Evolutionary conservation across 345 rosid genomes (phyloP), one percentile per base, ranked within the genome.

Genomic region (Geranium brycei): DNA sequence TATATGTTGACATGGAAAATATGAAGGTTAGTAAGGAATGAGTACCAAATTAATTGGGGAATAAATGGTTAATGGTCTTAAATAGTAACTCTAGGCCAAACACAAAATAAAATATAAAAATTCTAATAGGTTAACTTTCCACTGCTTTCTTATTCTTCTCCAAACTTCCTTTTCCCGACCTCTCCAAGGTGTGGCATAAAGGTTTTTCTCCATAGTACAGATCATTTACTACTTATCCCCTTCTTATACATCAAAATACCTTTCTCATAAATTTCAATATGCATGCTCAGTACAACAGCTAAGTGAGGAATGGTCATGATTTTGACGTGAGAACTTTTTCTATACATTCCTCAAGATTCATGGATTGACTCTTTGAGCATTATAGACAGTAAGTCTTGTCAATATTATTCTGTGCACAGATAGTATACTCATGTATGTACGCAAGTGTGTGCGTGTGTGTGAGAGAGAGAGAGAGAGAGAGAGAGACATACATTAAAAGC

Each of bases 401-500:
- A 19, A n/a, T 30, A 66, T 18, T 17, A 62, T 41, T 40, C 17
- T 5, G 18, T 23, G 53, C 19, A 13, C 18, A 17, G 4, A 0
- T 15, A 40, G 51, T 38, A 41, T 16, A 17, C 41, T 40, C 51
- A 40, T 40, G 56, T 19, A 62, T 19, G 41, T 19, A 63, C 47
- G 30, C 13, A 65, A 19, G 17, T 18, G 55, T 4, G 18, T 12
- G 15, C 17, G 18, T 11, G 32, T 55, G 14, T 15, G 6, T 17
- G 60, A 57, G 38, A 17, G 62, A 61, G 10, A 47, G 28, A 23
- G 28, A 23, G 59, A 61, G 3, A 35, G 38, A 62, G 40, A 75
- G 62, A 47, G 71, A 66, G 64, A 60, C 85, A 57, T 68, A 92
- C 98, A 31, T 73, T 85, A 81, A 87, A 89, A 59, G 91, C 93